Evolutionary conservation across 208 protist species (phyloP), one percentile per base, ranked within the genome.

Genomic region (Wallacemonas collosoma): DNA sequence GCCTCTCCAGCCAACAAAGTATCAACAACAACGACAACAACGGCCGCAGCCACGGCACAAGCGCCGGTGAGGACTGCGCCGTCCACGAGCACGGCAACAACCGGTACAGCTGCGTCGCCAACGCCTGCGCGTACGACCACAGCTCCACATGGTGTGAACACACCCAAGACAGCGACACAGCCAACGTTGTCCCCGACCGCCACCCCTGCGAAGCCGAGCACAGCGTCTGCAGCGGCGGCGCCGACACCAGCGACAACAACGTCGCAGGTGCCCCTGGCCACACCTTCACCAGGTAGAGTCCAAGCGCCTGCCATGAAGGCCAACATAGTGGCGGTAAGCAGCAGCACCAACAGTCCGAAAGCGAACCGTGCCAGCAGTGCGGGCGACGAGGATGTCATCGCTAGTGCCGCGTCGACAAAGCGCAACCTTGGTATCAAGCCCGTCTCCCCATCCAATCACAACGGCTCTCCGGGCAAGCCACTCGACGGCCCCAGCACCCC

Each of bases 191-290:
- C 26, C 26, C 26, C 26, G 26, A 26, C 26, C 26, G 26, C 26
- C 26, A 26, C 26, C 26, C 26, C 26, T 26, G 26, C 26, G 26
- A 26, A 26, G 26, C 26, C 26, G 26, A 26, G 26, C 26, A 26
- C 26, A 26, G 26, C 26, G 26, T 26, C 26, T 26, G 26, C 26
- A 26, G 26, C 26, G 26, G 26, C 26, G 45, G 11, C 60, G 45
- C 0, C 41, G 45, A 43, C 60, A 65, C 36, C 60, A 65, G 54
- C 63, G 26, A n/a, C 63, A 68, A 68, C 63, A 54, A 36, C 48
- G 17, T 26, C 26, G 26, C 26, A 26, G 26, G 26, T 26, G 26
- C 26, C 26, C 0, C 26, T 0, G 26, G 26, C 26, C 26, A 26
- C 26, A 26, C 26, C 26, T 26, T 26, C 26, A 26, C 26, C 26